Percentiles rank a stretch among this genome's conserved stretches.
These are phyloP conservation scores for Rhizophora apiculata DNA, from an alignment of 345 rosid genomes.

Conservation along the genomic window DNA sequence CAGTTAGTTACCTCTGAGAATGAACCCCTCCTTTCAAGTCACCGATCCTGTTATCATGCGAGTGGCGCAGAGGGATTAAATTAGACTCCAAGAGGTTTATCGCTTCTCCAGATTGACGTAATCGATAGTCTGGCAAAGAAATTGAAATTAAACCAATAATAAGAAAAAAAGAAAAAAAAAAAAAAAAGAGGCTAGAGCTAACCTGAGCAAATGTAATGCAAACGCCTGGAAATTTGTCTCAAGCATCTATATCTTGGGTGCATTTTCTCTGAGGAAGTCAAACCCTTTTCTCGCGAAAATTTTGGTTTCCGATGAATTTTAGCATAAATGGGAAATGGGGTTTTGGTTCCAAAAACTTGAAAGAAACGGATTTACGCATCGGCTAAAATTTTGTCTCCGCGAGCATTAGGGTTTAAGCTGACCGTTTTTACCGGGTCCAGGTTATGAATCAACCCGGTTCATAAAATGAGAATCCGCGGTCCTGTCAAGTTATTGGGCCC, in stretches of 20 bases:
- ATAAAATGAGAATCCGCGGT: too few relatives aligned
- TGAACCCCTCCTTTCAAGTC: conserved; percentile 20
- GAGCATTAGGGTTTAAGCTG: conserved; percentile 12
- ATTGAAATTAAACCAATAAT: neutral
- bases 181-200: conserved; percentile 12
- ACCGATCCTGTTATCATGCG: conserved; percentile 4
- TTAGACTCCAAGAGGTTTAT: conserved; percentile 19
- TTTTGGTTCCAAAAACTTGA: too few relatives aligned
- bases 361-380: neutral
- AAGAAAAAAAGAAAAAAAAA: neutral
- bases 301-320: neutral
- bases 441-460: neutral
- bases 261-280: conserved; percentile 27
- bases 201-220: conserved; percentile 51
- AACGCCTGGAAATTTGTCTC: conserved; percentile 37
- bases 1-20: conserved; percentile 31
- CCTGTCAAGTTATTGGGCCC: too few relatives aligned
- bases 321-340: too few relatives aligned
- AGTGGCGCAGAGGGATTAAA: conserved; percentile 21
- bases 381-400: neutral
- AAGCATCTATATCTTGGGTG: conserved; percentile 27
- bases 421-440: neutral
- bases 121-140: conserved; percentile 31
- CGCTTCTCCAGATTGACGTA: conserved; percentile 11
- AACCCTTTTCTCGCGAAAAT: neutral